phyloP scores from a whole-genome alignment of 1,284 basidiomycete genomes.

The Pascua guehoae region DNA sequence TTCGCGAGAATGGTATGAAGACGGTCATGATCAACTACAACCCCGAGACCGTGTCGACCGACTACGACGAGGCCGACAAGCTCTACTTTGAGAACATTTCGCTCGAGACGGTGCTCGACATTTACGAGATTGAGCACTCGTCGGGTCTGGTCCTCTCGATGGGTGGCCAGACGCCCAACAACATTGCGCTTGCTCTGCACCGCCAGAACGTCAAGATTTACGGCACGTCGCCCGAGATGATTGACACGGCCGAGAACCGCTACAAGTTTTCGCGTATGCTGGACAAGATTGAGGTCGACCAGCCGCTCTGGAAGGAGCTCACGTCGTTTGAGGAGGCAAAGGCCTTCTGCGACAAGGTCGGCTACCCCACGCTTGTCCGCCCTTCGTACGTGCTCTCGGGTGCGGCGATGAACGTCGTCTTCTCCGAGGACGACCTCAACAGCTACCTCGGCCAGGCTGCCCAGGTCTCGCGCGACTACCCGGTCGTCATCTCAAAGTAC shows the following conservation, averaged over 20 bases:
- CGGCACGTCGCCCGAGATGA: conserved; percentile 98
- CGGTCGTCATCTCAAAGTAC: conserved; percentile 98
- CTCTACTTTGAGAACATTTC: conserved; percentile 99
- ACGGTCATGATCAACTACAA: conserved; percentile 99
- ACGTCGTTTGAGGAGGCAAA: conserved; percentile 86
- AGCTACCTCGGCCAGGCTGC: conserved; percentile 94
- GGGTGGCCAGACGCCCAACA: conserved; percentile 98
- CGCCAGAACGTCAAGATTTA: conserved; percentile 97
- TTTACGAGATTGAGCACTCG: conserved; percentile 87
- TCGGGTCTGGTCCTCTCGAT: conserved; percentile 93
- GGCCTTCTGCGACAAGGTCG: conserved; percentile 81
- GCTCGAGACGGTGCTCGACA: conserved; percentile 92
- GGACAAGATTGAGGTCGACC: conserved; percentile 96
- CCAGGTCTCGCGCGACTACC: conserved; percentile 93
- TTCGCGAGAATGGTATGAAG: conserved; percentile 88
- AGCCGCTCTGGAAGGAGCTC: conserved; percentile 95
- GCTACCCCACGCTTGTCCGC: conserved; percentile 92
- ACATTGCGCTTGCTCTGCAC: conserved; percentile 88
- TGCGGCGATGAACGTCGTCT: conserved; percentile 99
- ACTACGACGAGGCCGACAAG: conserved; percentile 97
- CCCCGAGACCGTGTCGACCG: conserved; percentile 97
- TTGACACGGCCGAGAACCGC: conserved; percentile 97
- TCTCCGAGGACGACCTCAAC: conserved; percentile 81
- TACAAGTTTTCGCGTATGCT: conserved; percentile 99
- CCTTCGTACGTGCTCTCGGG: conserved; percentile 98